These are phyloP conservation scores for Penicillium sp. DNA, from an alignment of 2,329 filamentous ascomycete species.

Conservation along the genomic window DNA sequence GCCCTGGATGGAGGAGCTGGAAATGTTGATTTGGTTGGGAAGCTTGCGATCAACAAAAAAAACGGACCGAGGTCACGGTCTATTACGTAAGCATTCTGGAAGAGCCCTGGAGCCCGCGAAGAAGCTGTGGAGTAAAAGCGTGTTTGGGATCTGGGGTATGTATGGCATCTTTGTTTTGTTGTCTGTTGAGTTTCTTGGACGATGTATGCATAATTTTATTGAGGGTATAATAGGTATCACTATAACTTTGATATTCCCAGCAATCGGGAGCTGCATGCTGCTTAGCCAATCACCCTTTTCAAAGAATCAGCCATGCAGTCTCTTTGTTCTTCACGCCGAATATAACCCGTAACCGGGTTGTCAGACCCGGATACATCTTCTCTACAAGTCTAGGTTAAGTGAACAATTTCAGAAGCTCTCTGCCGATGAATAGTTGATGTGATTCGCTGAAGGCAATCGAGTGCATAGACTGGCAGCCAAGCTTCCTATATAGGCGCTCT, in stretches of 20 bases:
- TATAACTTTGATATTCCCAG: background rate
- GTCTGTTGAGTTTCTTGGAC: background rate
- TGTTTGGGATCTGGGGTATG: slow-evolving; percentile 7
- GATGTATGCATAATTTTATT: background rate
- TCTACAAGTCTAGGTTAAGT: background rate
- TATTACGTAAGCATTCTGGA: slow-evolving; percentile 24
- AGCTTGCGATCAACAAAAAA: slow-evolving; percentile 5
- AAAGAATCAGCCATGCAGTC: background rate
- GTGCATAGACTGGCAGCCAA: slow-evolving; percentile 9
- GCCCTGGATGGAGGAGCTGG: slow-evolving; percentile 4
- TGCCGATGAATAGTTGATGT: background rate
- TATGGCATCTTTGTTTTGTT: background rate
- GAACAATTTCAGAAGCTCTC: background rate
- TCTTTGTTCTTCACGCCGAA: background rate
- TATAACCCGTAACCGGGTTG: background rate
- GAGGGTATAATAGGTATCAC: background rate
- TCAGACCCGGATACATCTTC: background rate
- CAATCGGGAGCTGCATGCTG: background rate
- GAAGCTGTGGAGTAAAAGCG: slow-evolving; percentile 7
- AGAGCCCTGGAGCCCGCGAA: slow-evolving; percentile 1
- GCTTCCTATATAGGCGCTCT: slow-evolving; percentile 10
- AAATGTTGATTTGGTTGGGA: slow-evolving; percentile 14
- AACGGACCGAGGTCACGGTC: slow-evolving; percentile 2
- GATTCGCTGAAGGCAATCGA: background rate
- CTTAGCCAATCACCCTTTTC: background rate